Percentiles rank a stretch among this genome's conserved stretches.
phyloP scores from a whole-genome alignment of 768 basidiomycete species.

The Auricularia auricula-judae region DNA sequence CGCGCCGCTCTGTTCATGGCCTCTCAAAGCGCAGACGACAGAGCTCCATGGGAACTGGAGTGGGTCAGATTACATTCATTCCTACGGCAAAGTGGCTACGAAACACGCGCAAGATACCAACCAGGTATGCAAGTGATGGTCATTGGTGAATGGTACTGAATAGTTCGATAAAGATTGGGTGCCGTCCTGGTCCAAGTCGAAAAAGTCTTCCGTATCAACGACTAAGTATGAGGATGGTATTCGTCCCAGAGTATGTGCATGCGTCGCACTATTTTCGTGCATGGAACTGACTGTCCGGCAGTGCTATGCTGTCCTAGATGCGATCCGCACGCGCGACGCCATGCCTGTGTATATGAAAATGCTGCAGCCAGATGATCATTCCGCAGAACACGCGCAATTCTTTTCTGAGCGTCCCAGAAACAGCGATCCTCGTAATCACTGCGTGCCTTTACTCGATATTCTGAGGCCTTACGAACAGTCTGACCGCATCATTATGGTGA shows the following conservation, averaged over 20 bases:
- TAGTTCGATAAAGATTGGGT: background rate
- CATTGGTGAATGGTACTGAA: no score
- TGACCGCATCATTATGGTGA: background rate
- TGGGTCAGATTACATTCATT: background rate
- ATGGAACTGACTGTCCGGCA: no score
- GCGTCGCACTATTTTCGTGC: no score
- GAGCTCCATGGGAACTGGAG: background rate
- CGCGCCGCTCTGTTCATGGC: no score
- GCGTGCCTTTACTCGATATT: constrained; percentile 4
- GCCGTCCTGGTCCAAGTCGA: background rate
- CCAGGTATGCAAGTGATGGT: background rate
- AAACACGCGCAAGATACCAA: background rate
- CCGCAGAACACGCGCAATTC: constrained; percentile 18
- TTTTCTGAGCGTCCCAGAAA: constrained; percentile 11
- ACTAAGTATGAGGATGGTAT: background rate
- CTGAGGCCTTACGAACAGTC: background rate
- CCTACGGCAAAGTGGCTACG: background rate
- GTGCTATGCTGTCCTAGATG: no score
- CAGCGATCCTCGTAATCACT: constrained; percentile 23
- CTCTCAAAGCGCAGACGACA: no score
- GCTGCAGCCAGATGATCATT: background rate
- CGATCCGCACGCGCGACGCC: no score
- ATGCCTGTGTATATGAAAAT: no score
- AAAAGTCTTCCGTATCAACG: background rate
- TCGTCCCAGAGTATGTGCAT: background rate